Percentiles rank a stretch among this genome's conserved stretches.
These are phyloP conservation scores for Phaeoacremonium minimum DNA, from an alignment of 2,329 filamentous ascomycete genomes.

Conservation along the genomic window DNA sequence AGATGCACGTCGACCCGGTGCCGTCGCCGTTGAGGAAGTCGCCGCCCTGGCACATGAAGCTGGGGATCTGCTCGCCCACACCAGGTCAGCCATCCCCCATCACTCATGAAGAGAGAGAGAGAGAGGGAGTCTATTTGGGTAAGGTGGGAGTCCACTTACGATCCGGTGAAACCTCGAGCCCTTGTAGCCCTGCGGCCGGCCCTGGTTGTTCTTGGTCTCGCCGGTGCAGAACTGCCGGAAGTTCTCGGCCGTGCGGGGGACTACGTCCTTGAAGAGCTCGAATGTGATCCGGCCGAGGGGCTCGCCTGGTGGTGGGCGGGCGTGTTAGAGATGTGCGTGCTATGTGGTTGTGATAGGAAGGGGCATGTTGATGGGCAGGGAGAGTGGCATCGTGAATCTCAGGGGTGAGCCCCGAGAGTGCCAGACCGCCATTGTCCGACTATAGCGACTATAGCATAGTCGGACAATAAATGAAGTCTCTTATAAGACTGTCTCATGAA, in stretches of 20 bases:
- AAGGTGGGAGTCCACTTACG: constrained; percentile 43
- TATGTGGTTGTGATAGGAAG: not conserved
- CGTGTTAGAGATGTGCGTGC: constrained; percentile 1
- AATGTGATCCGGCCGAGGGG: constrained; percentile 84
- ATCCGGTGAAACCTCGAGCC: constrained; percentile 91
- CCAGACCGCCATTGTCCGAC: too few species aligned
- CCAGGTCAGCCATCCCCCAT: too few species aligned
- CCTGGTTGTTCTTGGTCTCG: constrained; percentile 74
- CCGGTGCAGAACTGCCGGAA: constrained; percentile 97
- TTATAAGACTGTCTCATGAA: too few species aligned
- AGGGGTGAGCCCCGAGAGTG: too few species aligned
- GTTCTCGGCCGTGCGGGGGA: constrained; percentile 89
- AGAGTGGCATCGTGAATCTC: not conserved
- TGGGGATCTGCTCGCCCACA: constrained; percentile 86
- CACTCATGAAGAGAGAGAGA: constrained; percentile 1
- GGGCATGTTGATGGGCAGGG: not conserved
- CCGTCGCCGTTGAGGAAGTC: constrained; percentile 94
- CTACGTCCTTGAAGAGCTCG: constrained; percentile 81
- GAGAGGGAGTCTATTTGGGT: constrained; percentile 2
- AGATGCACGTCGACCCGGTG: constrained; percentile 83
- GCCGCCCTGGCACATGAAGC: constrained; percentile 96
- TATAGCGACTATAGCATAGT: too few species aligned
- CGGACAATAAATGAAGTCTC: too few species aligned
- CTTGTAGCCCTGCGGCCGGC: constrained; percentile 88
- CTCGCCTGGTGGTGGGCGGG: too few species aligned